A percentile compares a stretch with the other conserved stretches of the same genome.
Conservation (phyloP, 768 basidiomycete genomes). For the Kwoniella europaea region DNA sequence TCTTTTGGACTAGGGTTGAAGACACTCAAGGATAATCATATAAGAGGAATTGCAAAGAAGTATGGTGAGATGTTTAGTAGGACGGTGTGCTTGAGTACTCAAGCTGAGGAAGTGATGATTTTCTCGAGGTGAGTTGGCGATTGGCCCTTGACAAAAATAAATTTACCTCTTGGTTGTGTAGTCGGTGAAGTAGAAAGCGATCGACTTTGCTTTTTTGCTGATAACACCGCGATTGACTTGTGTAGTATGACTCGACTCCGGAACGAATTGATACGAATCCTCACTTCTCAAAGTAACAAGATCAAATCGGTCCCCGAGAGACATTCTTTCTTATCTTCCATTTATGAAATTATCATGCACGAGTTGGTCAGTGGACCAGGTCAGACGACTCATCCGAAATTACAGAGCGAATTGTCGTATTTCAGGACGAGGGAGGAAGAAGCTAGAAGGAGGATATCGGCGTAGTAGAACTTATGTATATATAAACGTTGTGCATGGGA, state of each 20-base stretch:
- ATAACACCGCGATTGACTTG: too few species aligned
- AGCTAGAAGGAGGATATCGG: conserved; percentile 62
- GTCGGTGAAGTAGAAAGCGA: too few species aligned
- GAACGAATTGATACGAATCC: conserved; percentile 77
- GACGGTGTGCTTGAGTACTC: conserved; percentile 76
- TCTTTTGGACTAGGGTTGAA: conserved; percentile 61
- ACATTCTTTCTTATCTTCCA: conserved; percentile 71
- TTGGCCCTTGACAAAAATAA: too few species aligned
- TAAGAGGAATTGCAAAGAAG: conserved; percentile 73
- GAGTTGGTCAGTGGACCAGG: conserved; percentile 65
- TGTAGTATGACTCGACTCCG: conserved; percentile 79
- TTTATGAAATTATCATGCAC: conserved; percentile 78
- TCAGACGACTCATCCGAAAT: conserved; percentile 77
- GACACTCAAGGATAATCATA: conserved; percentile 69
- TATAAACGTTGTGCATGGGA: neutral
- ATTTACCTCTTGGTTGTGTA: too few species aligned
- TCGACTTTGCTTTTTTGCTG: too few species aligned
- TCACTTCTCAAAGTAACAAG: conserved; percentile 73
- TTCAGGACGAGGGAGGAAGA: conserved; percentile 88
- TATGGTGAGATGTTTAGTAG: conserved; percentile 83
- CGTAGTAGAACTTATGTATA: neutral
- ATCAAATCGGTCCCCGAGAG: conserved; percentile 67
- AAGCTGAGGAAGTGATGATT: conserved; percentile 93
- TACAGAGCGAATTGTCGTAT: conserved; percentile 82
- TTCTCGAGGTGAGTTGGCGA: conserved; percentile 76